phyloP scores from a whole-genome alignment of 2,329 filamentous ascomycete species.

The Aureobasidium sp. region DNA sequence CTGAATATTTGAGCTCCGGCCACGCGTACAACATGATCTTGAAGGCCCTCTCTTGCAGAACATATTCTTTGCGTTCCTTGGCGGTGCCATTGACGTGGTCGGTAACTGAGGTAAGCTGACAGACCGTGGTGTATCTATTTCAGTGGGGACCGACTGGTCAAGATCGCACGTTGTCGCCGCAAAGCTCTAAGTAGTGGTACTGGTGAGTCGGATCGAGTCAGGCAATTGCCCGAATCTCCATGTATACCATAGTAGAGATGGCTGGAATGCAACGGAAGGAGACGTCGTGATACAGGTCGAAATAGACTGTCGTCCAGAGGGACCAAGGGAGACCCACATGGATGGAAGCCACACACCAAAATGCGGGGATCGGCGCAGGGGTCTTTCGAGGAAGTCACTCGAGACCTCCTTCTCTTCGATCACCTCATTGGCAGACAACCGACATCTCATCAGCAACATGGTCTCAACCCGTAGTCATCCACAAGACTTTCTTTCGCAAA shows the following conservation, averaged over 20 bases:
- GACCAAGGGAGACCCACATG: neutral
- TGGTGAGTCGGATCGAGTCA: neutral
- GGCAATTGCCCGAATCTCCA: neutral
- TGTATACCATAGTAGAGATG: neutral
- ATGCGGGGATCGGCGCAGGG: slow-evolving; percentile 2
- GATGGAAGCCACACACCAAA: neutral
- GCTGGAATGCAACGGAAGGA: neutral
- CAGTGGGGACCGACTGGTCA: neutral
- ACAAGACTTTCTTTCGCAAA: slow-evolving; percentile 41
- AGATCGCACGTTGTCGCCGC: neutral
- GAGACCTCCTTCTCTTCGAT: neutral
- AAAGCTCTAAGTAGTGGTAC: too few species aligned
- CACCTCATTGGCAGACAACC: too few species aligned
- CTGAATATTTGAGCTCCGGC: neutral
- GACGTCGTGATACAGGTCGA: neutral
- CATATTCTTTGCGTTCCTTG: neutral
- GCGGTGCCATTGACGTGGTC: neutral
- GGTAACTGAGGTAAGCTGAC: neutral
- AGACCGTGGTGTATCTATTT: too few species aligned
- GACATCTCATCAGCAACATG: slow-evolving; percentile 32
- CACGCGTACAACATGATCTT: slow-evolving; percentile 9
- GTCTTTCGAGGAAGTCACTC: too few species aligned
- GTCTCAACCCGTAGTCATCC: slow-evolving; percentile 52
- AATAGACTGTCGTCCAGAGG: neutral
- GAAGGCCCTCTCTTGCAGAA: neutral